Conservation (phyloP, 1,284 basidiomycete genomes). For the Trametes polyzona region DNA sequence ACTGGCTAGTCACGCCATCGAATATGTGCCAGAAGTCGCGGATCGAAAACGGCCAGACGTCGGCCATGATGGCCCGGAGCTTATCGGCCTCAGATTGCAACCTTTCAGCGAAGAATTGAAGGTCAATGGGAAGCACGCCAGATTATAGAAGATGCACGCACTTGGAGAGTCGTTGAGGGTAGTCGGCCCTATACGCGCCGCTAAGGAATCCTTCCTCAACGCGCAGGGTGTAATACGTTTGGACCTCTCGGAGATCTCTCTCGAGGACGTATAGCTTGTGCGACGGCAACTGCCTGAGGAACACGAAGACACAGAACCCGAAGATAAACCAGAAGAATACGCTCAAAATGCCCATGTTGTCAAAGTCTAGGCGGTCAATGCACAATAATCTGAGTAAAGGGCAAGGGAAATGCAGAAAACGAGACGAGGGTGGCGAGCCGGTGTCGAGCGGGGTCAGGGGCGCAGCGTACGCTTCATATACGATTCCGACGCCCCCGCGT, state of each 20-base stretch:
- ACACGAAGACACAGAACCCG: not conserved
- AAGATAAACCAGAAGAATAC: not conserved
- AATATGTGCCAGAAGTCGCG: constrained; percentile 3
- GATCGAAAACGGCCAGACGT: constrained; percentile 1
- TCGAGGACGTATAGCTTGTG: constrained; percentile 5
- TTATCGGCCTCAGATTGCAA: not conserved
- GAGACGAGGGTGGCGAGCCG: not conserved
- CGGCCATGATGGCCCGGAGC: not conserved
- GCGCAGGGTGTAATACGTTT: not conserved
- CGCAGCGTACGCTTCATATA: not conserved
- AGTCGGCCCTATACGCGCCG: not conserved
- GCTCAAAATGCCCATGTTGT: not conserved
- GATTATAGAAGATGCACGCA: not conserved
- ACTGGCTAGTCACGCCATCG: not conserved
- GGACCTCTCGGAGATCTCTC: not conserved
- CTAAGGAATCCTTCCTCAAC: not conserved
- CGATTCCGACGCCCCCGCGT: not conserved
- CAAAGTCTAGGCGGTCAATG: not conserved
- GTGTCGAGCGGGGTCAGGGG: not conserved
- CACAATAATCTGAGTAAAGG: not conserved
- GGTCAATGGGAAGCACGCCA: not conserved
- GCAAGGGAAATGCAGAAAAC: not conserved
- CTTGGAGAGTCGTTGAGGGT: not conserved
- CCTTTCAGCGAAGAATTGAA: not conserved
- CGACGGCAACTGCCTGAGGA: constrained; percentile 5